phyloP scores from a whole-genome alignment of 345 rosid species.

The Bretschneidera sinensis region DNA sequence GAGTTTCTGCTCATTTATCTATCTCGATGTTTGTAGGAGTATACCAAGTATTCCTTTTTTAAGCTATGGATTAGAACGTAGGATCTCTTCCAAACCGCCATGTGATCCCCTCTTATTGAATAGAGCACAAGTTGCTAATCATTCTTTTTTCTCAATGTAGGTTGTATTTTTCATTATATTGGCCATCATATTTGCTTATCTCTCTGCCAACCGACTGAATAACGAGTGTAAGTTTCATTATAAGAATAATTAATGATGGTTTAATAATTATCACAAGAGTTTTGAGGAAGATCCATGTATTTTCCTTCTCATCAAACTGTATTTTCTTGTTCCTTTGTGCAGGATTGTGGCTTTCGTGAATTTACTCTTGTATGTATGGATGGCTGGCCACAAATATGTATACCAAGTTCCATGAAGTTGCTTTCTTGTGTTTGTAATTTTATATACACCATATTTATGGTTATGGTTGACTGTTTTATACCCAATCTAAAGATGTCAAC shows the following conservation, averaged over 20 bases:
- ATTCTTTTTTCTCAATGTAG: conserved; percentile 28
- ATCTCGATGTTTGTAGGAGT: no score
- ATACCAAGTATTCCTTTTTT: no score
- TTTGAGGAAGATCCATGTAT: not conserved
- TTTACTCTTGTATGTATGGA: not conserved
- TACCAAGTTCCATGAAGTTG: not conserved
- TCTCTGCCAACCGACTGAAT: conserved; percentile 22
- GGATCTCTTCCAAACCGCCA: no score
- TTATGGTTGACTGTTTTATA: no score
- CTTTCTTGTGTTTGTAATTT: not conserved
- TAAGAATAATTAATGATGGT: not conserved
- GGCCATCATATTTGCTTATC: conserved; percentile 36
- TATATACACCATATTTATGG: no score
- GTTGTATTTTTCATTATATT: conserved; percentile 31
- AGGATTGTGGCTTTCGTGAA: not conserved
- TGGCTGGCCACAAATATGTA: no score
- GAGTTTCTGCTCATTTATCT: conserved; percentile 7
- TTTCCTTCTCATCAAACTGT: not conserved
- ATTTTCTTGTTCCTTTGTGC: not conserved
- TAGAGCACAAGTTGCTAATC: conserved; percentile 3
- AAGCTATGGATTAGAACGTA: no score
- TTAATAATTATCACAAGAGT: no score
- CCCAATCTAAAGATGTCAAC: no score
- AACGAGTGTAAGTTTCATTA: conserved; percentile 21
- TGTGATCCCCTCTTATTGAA: no score